Evolutionary conservation across 2,329 filamentous ascomycete species (phyloP), one percentile per base, ranked within the genome.

Genomic region (Fusarium kyushuense): DNA sequence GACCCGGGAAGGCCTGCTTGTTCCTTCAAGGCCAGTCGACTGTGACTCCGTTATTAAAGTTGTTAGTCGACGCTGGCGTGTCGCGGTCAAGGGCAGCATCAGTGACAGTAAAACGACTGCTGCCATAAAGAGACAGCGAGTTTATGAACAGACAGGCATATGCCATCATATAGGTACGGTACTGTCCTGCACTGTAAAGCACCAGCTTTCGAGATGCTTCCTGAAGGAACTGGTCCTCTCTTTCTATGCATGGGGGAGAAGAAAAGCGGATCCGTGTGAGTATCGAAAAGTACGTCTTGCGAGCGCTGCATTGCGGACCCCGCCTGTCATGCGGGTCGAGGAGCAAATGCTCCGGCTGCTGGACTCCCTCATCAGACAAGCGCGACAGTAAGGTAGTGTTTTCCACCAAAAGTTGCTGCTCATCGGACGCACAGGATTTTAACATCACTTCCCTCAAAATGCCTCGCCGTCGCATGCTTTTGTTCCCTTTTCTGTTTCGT

Each of bases 301-400:
- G 76, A 75, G 75, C 74, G 75, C 74, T 60, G 72, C 74, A 69
- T 71, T 72, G 63, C 67, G 59, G 63, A 71, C 64, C 72, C 70
- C 67, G 67, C 76, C 76, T 75, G 72, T 72, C 69, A 32, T 69
- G 67, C 72, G 63, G 59, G 64, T 65, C 69, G 69, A 69, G 76
- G 77, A 79, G 77, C 77, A 70, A 74, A 74, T 71, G 77, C 77
- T 79, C 77, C 77, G 76, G 72, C 17, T 64, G 41, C 64, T 71
- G 51, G 60, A 66, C 74, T 63, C 47, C 27, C 58, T 57, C 67
- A 74, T 72, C 70, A 72, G 68, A 72, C 72, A 73, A 63, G 41
- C 54, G 60, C 54, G 53, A 63, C 45, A 45, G 27, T 32, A 53
- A 64, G 60, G 61, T 48, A 47, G 65, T 70, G 60, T 67, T 72